These are phyloP conservation scores for Taiozyma sp. DNA, from an alignment of 1,139 yeast genomes.

Conservation along the genomic window DNA sequence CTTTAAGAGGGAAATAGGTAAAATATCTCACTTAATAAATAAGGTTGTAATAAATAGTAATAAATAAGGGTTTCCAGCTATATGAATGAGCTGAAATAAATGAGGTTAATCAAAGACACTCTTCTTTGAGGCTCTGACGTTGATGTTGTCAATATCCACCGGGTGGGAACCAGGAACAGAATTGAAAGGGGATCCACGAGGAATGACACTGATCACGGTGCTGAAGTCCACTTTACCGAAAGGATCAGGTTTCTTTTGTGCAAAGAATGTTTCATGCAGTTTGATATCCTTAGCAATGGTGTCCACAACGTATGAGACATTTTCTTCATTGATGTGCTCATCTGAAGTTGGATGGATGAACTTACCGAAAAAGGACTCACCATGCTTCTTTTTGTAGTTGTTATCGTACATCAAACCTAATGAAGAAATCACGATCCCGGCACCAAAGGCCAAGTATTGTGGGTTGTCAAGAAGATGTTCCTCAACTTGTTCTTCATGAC, in stretches of 20 bases:
- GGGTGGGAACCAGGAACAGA: constrained; percentile 14
- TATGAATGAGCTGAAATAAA: background rate
- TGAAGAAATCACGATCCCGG: background rate
- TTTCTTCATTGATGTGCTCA: constrained; percentile 1
- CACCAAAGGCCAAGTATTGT: constrained; percentile 1
- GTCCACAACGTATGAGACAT: constrained; percentile 1
- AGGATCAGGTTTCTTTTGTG: constrained; percentile 3
- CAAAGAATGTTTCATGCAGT: constrained; percentile 10
- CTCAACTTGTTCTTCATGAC: constrained; percentile 1
- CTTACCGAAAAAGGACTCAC: constrained; percentile 3
- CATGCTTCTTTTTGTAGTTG: background rate
- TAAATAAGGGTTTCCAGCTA: background rate
- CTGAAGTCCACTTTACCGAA: constrained; percentile 10
- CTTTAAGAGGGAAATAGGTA: too few species aligned
- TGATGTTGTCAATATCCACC: constrained; percentile 12
- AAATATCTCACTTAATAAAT: background rate
- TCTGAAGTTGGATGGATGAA: constrained; percentile 3
- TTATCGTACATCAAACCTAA: constrained; percentile 1
- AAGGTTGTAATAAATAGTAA: background rate
- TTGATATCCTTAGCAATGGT: constrained; percentile 3
- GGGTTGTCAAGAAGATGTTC: constrained; percentile 3
- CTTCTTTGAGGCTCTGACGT: constrained; percentile 16
- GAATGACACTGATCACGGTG: constrained; percentile 17
- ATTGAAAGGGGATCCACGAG: constrained; percentile 18
- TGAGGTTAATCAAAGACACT: constrained; percentile 14